phyloP scores from a whole-genome alignment of 2,329 filamentous ascomycete genomes.

The Exutisphaerella laricina region DNA sequence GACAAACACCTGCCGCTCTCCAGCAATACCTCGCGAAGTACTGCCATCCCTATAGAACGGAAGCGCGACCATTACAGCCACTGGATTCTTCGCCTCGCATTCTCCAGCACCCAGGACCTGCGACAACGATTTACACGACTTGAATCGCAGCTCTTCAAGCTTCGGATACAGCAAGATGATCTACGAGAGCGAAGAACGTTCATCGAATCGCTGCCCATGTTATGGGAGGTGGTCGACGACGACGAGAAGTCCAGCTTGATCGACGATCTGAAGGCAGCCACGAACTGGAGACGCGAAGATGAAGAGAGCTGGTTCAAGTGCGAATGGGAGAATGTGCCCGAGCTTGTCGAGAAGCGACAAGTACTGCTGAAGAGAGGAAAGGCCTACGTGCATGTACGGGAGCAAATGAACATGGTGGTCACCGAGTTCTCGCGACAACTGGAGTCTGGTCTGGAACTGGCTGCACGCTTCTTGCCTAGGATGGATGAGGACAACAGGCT shows the following conservation, averaged over 20 bases:
- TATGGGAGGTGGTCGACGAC: conserved; percentile 77
- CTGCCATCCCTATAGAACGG: conserved; percentile 62
- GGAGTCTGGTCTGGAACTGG: conserved; percentile 81
- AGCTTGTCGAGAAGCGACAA: conserved; percentile 72
- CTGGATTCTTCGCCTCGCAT: conserved; percentile 91
- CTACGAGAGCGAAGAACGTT: conserved; percentile 67
- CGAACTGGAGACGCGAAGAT: conserved; percentile 52
- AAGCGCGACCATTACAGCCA: conserved; percentile 97
- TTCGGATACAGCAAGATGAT: conserved; percentile 76
- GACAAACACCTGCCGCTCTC: conserved; percentile 81
- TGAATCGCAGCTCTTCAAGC: conserved; percentile 81
- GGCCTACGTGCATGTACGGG: conserved; percentile 81
- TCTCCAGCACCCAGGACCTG: conserved; percentile 84
- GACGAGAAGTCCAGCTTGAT: conserved; percentile 69
- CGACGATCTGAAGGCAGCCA: conserved; percentile 56
- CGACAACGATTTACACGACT: conserved; percentile 78
- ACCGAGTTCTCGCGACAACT: conserved; percentile 76
- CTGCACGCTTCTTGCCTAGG: conserved; percentile 81
- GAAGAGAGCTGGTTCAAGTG: conserved; percentile 94
- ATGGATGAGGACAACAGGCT: conserved; percentile 95
- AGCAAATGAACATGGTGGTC: conserved; percentile 84
- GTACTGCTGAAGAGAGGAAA: conserved; percentile 76
- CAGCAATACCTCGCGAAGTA: conserved; percentile 61
- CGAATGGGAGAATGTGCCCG: conserved; percentile 88
- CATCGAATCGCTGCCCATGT: conserved; percentile 67